A percentile compares a stretch with the other conserved stretches of the same genome.
Conservation (phyloP, 495 filamentous ascomycete genomes). For the Corynascus novoguineensis region DNA sequence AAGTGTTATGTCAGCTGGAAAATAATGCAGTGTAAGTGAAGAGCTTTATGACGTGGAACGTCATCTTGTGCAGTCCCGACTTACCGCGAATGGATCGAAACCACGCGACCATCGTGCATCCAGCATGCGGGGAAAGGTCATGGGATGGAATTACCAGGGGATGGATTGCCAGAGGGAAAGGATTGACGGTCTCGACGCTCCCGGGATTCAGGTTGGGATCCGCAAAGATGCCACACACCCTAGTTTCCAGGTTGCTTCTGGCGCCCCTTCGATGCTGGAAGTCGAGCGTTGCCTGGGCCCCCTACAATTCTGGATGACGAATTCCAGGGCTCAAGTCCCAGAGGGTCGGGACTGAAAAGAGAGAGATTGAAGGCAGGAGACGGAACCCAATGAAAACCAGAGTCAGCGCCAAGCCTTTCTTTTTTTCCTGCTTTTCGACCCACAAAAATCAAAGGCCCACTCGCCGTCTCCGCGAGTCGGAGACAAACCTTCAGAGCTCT, state of each 20-base stretch:
- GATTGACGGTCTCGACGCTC: no score
- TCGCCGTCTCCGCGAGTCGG: not conserved
- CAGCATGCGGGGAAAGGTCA: slow-evolving; percentile 7
- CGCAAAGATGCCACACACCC: no score
- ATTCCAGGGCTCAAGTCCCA: no score
- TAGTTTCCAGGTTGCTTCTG: no score
- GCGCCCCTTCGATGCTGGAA: no score
- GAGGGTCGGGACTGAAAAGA: no score
- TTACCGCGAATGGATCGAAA: not conserved
- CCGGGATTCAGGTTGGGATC: no score
- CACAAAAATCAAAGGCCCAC: not conserved
- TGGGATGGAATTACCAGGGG: slow-evolving; percentile 8
- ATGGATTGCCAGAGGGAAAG: no score
- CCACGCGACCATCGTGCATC: slow-evolving; percentile 9
- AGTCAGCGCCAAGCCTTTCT: not conserved
- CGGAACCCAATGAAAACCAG: no score
- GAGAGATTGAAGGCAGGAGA: no score
- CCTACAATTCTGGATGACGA: no score
- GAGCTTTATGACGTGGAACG: not conserved
- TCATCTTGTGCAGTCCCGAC: not conserved
- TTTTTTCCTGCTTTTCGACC: not conserved
- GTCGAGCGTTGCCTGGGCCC: no score
- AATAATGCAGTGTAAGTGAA: not conserved
- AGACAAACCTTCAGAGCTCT: not conserved
- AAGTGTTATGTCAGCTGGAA: slow-evolving; percentile 2